phyloP scores from a whole-genome alignment of 2,329 filamentous ascomycete species.

The Neonectria ditissima region DNA sequence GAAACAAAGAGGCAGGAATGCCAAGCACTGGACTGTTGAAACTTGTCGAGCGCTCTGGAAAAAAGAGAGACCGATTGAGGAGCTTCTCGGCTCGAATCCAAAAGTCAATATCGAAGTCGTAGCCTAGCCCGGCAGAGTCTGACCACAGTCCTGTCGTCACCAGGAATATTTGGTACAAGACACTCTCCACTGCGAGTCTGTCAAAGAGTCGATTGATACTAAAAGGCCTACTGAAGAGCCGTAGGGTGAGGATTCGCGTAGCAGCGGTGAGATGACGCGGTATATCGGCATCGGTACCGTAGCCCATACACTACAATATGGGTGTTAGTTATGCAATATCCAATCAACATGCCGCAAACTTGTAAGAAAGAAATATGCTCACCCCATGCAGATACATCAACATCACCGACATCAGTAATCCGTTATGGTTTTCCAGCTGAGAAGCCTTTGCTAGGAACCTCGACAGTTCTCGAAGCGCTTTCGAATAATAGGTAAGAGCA shows the following conservation, averaged over 20 bases:
- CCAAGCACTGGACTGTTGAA: slow-evolving; percentile 41
- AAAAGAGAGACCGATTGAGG: slow-evolving; percentile 25
- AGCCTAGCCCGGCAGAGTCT: slow-evolving; percentile 11
- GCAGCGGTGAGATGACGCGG: slow-evolving; percentile 38
- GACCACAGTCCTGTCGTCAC: slow-evolving; percentile 39
- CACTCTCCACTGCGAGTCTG: slow-evolving; percentile 39
- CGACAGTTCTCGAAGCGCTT: slow-evolving; percentile 35
- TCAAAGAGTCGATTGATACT: slow-evolving; percentile 35
- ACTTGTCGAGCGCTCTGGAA: slow-evolving; percentile 23
- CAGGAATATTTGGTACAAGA: slow-evolving; percentile 41
- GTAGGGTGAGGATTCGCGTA: slow-evolving; percentile 32
- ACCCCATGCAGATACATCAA: slow-evolving; percentile 43
- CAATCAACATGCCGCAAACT: not conserved
- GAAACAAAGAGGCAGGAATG: slow-evolving; percentile 35
- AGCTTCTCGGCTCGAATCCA: slow-evolving; percentile 36
- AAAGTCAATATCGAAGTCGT: slow-evolving; percentile 31
- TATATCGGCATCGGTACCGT: slow-evolving; percentile 36
- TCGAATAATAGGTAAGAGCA: slow-evolving; percentile 39
- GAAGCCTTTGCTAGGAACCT: slow-evolving; percentile 25
- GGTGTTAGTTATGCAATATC: not conserved
- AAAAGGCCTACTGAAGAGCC: slow-evolving; percentile 22
- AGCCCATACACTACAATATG: slow-evolving; percentile 33
- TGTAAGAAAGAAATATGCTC: not conserved
- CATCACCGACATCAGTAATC: slow-evolving; percentile 43
- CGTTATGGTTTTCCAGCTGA: slow-evolving; percentile 37